Conservation (phyloP, 2,329 filamentous ascomycete species). For the Mycosphaerella sp. region DNA sequence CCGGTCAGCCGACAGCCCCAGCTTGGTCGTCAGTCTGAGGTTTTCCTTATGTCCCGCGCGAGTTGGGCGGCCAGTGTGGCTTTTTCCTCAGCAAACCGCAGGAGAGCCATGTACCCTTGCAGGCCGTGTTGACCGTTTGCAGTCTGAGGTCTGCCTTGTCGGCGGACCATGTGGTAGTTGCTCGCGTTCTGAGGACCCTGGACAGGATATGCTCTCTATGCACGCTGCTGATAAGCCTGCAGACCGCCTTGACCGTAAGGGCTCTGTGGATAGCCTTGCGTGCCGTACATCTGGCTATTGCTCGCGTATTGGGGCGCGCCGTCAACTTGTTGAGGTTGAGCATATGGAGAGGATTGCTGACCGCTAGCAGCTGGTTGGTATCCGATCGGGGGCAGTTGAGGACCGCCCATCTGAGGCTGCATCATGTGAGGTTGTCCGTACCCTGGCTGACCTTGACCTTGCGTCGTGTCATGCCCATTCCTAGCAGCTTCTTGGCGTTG, state of each 20-base stretch:
- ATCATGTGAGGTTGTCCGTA: constrained; percentile 41
- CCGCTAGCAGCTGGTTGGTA: constrained; percentile 45
- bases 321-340: constrained; percentile 42
- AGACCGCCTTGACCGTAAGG: constrained; percentile 45
- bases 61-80: no score
- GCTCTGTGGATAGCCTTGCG: constrained; percentile 47
- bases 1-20: no score
- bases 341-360: constrained; percentile 43
- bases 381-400: constrained; percentile 48
- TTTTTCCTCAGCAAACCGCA: no score
- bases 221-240: constrained; percentile 39
- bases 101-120: no score
- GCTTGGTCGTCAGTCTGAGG: no score
- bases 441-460: constrained; percentile 44
- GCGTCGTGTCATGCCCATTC: constrained; percentile 48
- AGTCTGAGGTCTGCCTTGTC: no score
- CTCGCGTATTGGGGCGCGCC: constrained; percentile 46
- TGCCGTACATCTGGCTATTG: constrained; percentile 40
- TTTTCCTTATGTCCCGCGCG: no score
- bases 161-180: no score
- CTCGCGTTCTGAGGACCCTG: no score
- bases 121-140: no score
- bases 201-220: constrained; percentile 7
- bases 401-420: constrained; percentile 43
- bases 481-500: constrained; percentile 60